A percentile compares a stretch with the other conserved stretches of the same genome.
phyloP scores from a whole-genome alignment of 75 land plant genomes.

The Ceratopteris richardii region DNA sequence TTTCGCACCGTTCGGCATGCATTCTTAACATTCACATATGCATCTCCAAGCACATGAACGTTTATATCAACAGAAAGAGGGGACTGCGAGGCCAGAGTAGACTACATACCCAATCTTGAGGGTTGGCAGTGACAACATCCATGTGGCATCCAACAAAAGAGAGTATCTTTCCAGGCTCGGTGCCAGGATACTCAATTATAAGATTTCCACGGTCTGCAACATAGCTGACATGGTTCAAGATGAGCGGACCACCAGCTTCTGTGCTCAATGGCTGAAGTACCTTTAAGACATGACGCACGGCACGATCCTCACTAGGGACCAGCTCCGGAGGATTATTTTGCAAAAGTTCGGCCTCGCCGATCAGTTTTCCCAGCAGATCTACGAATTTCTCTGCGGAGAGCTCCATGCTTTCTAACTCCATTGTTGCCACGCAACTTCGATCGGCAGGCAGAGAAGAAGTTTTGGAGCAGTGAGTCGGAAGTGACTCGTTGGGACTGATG shows the following conservation, averaged over 20 bases:
- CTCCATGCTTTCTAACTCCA: slow-evolving; percentile 14
- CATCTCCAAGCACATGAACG: too few species aligned
- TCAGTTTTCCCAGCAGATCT: slow-evolving; percentile 49
- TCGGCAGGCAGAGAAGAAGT: too few species aligned
- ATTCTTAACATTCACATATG: too few species aligned
- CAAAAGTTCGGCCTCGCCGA: slow-evolving; percentile 62
- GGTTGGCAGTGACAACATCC: slow-evolving; percentile 92
- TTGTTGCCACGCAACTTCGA: too few species aligned
- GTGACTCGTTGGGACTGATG: too few species aligned
- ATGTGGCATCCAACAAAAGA: slow-evolving; percentile 88
- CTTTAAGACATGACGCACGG: slow-evolving; percentile 72
- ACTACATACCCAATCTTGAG: slow-evolving; percentile 57
- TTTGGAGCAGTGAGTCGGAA: too few species aligned
- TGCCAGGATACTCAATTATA: slow-evolving; percentile 88
- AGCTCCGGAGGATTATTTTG: slow-evolving; percentile 94
- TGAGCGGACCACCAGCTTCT: slow-evolving; percentile 53
- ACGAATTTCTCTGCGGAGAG: slow-evolving; percentile 41
- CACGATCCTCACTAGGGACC: slow-evolving; percentile 68
- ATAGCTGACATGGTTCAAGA: slow-evolving; percentile 58
- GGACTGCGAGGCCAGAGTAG: background rate
- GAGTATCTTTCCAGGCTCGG: slow-evolving; percentile 48
- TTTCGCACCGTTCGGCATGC: too few species aligned
- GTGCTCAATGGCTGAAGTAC: slow-evolving; percentile 50
- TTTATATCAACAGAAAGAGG: too few species aligned
- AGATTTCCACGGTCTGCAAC: slow-evolving; percentile 62